phyloP scores from a whole-genome alignment of 768 basidiomycete genomes.

The Tylopilus plumbeoviolaceoides region DNA sequence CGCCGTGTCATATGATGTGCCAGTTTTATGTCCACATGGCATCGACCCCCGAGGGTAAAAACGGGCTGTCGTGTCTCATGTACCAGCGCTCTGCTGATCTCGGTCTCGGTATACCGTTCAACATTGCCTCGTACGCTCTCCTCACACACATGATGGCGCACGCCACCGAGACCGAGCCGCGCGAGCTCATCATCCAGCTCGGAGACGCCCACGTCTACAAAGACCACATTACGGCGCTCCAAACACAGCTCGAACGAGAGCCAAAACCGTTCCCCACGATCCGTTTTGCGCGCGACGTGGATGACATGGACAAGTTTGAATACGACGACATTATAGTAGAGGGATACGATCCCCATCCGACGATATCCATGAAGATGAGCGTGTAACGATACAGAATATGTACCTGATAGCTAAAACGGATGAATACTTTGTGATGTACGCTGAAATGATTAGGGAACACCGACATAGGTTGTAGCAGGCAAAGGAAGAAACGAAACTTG shows the following conservation, averaged over 20 bases:
- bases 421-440: not conserved
- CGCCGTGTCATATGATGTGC: slow-evolving; percentile 98
- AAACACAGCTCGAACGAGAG: slow-evolving; percentile 71
- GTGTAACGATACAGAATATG: slow-evolving; percentile 40
- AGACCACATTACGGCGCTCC: slow-evolving; percentile 87
- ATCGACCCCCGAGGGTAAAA: slow-evolving; percentile 43
- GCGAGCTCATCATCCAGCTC: slow-evolving; percentile 91
- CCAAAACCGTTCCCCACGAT: slow-evolving; percentile 85
- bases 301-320: slow-evolving; percentile 75
- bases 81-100: slow-evolving; percentile 97
- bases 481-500: too few species aligned
- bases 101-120: slow-evolving; percentile 97
- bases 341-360: slow-evolving; percentile 79
- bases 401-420: slow-evolving; percentile 4
- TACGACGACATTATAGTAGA: slow-evolving; percentile 81
- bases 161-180: slow-evolving; percentile 79
- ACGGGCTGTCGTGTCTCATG: slow-evolving; percentile 90
- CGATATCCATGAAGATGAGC: slow-evolving; percentile 96
- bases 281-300: slow-evolving; percentile 61
- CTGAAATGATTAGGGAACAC: not conserved
- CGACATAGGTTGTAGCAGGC: not conserved
- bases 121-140: slow-evolving; percentile 97
- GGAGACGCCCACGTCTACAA: slow-evolving; percentile 97
- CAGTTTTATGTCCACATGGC: slow-evolving; percentile 98
- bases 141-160: slow-evolving; percentile 98